A percentile compares a stretch with the other conserved stretches of the same genome.
These are phyloP conservation scores for Eleusine coracana DNA, from an alignment of 176 grass and related monocot genomes.

Conservation along the genomic window DNA sequence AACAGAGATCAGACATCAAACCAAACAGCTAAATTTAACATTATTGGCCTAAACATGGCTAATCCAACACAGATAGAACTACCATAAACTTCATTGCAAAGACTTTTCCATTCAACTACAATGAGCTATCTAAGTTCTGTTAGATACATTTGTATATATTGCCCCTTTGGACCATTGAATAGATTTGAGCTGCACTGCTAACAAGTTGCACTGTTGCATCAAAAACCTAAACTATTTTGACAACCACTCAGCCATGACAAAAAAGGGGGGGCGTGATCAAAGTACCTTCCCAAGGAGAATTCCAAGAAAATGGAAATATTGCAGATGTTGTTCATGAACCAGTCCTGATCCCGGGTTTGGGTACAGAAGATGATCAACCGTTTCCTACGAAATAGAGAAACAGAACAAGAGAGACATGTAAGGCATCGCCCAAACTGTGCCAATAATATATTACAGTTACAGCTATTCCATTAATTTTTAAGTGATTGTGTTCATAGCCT, in stretches of 20 bases:
- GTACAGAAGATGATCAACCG: conserved; percentile 84
- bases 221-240: background rate
- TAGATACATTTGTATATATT: background rate
- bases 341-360: conserved; percentile 97
- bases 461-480: conserved; percentile 12
- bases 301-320: conserved; percentile 97
- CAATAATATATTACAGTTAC: background rate
- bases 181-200: background rate
- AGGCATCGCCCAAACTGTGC: background rate
- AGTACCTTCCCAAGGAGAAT: conserved; percentile 94
- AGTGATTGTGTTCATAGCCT: background rate
- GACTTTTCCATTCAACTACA: background rate
- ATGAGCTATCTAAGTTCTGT: conserved; percentile 3
- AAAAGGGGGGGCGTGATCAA: conserved; percentile 16
- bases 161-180: background rate
- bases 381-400: conserved; percentile 65
- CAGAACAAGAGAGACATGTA: conserved; percentile 12
- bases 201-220: background rate
- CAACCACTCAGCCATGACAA: background rate
- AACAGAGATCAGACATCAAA: background rate
- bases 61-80: background rate
- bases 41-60: background rate
- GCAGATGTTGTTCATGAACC: conserved; percentile 88
- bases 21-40: conserved; percentile 26
- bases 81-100: conserved; percentile 15